A percentile compares a stretch with the other conserved stretches of the same genome.
Evolutionary conservation across 2,329 filamentous ascomycete species (phyloP).

Genomic region (Talaromyces sp.): DNA sequence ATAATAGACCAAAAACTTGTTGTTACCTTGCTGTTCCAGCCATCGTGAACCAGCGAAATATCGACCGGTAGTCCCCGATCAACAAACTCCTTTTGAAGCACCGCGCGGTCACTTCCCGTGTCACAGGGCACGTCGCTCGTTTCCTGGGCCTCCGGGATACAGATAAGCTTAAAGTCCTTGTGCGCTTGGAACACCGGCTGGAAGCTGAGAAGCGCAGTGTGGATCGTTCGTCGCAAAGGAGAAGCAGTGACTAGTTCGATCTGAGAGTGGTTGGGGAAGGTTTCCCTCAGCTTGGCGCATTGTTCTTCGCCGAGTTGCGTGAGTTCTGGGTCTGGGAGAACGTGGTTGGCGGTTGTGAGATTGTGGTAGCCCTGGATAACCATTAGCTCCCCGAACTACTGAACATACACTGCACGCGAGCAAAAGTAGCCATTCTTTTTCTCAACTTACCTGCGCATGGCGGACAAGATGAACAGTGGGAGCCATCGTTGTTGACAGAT

Average conservation of each 20-base stretch:
- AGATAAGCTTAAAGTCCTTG: conserved; percentile 51
- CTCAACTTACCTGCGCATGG: conserved; percentile 38
- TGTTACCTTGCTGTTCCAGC: conserved; percentile 66
- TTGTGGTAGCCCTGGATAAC: conserved; percentile 71
- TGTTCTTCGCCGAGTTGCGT: conserved; percentile 72
- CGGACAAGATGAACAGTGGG: conserved; percentile 42
- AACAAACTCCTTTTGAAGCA: conserved; percentile 58
- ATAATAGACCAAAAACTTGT: neutral
- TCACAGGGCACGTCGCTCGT: conserved; percentile 71
- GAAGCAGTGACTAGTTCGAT: conserved; percentile 71
- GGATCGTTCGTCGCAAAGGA: conserved; percentile 73
- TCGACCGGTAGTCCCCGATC: conserved; percentile 56
- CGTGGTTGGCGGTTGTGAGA: conserved; percentile 62
- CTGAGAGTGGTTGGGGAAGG: conserved; percentile 60
- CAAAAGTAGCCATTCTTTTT: neutral
- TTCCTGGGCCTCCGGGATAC: conserved; percentile 74
- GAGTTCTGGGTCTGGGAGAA: conserved; percentile 70
- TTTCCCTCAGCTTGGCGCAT: conserved; percentile 58
- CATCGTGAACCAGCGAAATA: conserved; percentile 53
- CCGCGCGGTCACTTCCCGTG: conserved; percentile 56
- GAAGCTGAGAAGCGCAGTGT: conserved; percentile 70
- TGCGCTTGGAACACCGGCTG: conserved; percentile 47
- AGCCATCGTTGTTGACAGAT: conserved; percentile 24
- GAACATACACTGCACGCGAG: neutral
- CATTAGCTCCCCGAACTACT: neutral